Percentiles rank a stretch among this genome's conserved stretches.
These are phyloP conservation scores for Pseudogymnoascus sp. DNA, from an alignment of 2,329 filamentous ascomycete genomes.

Conservation along the genomic window DNA sequence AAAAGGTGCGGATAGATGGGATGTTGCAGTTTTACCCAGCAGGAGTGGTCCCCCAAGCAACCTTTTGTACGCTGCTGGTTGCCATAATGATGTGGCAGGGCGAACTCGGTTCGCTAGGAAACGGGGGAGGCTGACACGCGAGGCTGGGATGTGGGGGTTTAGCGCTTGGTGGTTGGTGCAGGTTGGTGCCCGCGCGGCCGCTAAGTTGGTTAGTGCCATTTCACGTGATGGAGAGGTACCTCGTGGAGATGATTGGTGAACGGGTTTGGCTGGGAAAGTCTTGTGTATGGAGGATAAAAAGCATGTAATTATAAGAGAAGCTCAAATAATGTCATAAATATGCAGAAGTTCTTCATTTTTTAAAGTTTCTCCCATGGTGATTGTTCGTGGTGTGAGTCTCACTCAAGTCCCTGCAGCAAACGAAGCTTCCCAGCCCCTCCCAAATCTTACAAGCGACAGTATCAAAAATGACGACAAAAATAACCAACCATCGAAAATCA, in stretches of 20 bases:
- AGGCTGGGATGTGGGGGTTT: slow-evolving; percentile 4
- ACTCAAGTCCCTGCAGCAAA: background rate
- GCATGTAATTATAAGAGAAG: background rate
- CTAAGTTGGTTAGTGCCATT: background rate
- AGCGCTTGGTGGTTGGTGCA: background rate
- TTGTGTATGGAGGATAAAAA: background rate
- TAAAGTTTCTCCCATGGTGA: background rate
- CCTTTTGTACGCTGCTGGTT: slow-evolving; percentile 1
- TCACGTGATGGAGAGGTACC: background rate
- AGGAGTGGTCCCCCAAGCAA: background rate
- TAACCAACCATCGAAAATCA: background rate
- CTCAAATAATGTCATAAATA: background rate
- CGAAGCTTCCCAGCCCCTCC: background rate
- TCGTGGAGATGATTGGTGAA: background rate
- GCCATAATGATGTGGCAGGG: slow-evolving; percentile 7
- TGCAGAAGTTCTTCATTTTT: background rate
- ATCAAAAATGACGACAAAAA: background rate
- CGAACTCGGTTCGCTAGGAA: slow-evolving; percentile 7
- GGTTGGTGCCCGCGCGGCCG: background rate
- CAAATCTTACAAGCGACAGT: background rate
- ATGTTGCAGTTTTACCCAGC: slow-evolving; percentile 2
- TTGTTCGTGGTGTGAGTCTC: background rate
- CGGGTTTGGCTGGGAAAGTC: background rate
- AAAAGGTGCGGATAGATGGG: slow-evolving; percentile 7
- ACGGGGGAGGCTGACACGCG: slow-evolving; percentile 6